Evolutionary conservation across 1,139 yeast species (phyloP).

Genomic region (Zhuliangozyma blackwelliae): DNA sequence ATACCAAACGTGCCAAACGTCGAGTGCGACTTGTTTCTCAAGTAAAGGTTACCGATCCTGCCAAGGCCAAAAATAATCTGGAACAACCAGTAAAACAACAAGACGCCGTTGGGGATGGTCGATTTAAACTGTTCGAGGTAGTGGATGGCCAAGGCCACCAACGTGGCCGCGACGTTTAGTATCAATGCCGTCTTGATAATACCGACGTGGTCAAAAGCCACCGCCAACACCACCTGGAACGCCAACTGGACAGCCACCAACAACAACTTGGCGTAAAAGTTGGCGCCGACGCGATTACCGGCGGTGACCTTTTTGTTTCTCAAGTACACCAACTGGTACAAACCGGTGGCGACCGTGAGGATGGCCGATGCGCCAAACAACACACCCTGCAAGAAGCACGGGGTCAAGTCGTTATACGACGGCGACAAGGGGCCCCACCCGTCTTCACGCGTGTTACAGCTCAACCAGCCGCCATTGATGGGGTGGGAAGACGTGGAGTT

Average conservation of each 20-base stretch:
- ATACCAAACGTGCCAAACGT: slow-evolving; percentile 41
- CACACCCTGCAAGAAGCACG: slow-evolving; percentile 78
- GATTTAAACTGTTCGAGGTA: slow-evolving; percentile 70
- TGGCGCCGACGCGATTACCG: slow-evolving; percentile 35
- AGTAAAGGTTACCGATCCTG: slow-evolving; percentile 39
- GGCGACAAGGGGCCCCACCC: slow-evolving; percentile 76
- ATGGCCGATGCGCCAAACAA: slow-evolving; percentile 49
- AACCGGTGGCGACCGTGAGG: slow-evolving; percentile 53
- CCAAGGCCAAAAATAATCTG: slow-evolving; percentile 38
- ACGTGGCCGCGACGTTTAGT: slow-evolving; percentile 36
- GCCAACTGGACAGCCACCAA: slow-evolving; percentile 40
- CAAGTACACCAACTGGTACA: slow-evolving; percentile 35
- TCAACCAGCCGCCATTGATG: slow-evolving; percentile 10
- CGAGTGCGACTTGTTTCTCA: slow-evolving; percentile 39
- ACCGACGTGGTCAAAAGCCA: slow-evolving; percentile 29
- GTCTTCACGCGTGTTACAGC: slow-evolving; percentile 28
- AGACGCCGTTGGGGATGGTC: slow-evolving; percentile 60
- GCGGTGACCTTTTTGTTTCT: slow-evolving; percentile 27
- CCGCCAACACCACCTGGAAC: slow-evolving; percentile 23
- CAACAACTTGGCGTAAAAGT: slow-evolving; percentile 40
- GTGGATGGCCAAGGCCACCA: slow-evolving; percentile 55
- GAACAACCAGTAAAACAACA: slow-evolving; percentile 76
- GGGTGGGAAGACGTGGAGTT: slow-evolving; percentile 1
- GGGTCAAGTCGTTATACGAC: slow-evolving; percentile 63
- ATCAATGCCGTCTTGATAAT: slow-evolving; percentile 40